These are phyloP conservation scores for Physcomitrium patens DNA, from an alignment of 225 moss, liverwort and hornwort species.

Conservation along the genomic window DNA sequence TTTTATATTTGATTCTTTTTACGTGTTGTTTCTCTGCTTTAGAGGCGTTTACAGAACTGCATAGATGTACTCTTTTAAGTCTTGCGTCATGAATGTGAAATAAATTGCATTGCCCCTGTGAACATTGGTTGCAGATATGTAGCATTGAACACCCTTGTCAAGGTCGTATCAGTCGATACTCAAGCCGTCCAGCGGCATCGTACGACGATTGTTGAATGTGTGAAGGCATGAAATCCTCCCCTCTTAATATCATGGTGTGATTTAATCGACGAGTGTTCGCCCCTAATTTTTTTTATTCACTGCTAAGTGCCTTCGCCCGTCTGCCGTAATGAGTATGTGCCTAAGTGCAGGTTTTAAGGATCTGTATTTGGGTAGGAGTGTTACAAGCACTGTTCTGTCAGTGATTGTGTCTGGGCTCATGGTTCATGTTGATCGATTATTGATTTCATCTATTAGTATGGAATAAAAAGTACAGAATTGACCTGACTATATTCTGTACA, in stretches of 20 bases:
- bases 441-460: neutral
- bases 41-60: neutral
- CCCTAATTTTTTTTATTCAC: constrained; percentile 6
- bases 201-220: constrained; percentile 86
- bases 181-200: constrained; percentile 98
- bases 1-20: neutral
- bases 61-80: constrained; percentile 16
- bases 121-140: constrained; percentile 77
- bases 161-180: constrained; percentile 95
- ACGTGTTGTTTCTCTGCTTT: constrained; percentile 3
- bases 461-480: neutral
- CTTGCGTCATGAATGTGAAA: constrained; percentile 18
- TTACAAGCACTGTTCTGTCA: neutral
- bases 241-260: constrained; percentile 8
- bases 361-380: neutral
- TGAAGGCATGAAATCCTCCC: constrained; percentile 66
- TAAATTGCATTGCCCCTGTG: constrained; percentile 22
- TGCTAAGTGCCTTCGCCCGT: neutral
- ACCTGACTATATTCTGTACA: constrained; percentile 38
- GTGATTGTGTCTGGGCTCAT: neutral
- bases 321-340: neutral
- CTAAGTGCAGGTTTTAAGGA: neutral
- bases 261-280: constrained; percentile 14
- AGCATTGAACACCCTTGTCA: constrained; percentile 93
- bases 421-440: neutral